phyloP scores from a whole-genome alignment of 352 stramenopile genomes.

The Thraustochytrium sp. region DNA sequence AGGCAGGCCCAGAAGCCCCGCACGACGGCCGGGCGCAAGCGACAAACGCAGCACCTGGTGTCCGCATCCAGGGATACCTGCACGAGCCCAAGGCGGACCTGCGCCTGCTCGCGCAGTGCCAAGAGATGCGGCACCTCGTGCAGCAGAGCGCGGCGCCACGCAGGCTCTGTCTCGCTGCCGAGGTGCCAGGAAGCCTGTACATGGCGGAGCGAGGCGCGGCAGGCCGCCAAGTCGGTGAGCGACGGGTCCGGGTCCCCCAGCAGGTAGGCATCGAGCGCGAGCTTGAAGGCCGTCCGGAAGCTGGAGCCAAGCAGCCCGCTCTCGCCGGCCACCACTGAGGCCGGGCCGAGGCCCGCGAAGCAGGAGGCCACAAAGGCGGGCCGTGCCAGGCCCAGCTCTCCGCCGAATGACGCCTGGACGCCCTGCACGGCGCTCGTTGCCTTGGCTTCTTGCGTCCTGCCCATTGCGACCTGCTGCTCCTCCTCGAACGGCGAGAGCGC shows the following conservation, averaged over 20 bases:
- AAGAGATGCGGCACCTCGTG: background rate
- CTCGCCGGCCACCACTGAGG: too few relatives aligned
- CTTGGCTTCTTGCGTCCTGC: too few relatives aligned
- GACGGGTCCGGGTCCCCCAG: constrained; percentile 11
- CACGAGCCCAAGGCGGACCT: background rate
- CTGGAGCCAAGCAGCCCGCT: background rate
- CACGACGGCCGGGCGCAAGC: background rate
- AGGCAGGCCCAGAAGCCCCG: constrained; percentile 16
- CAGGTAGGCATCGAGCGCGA: background rate
- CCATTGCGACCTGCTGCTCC: too few relatives aligned
- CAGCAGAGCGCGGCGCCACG: background rate
- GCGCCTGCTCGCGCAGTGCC: background rate
- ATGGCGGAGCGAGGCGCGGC: background rate
- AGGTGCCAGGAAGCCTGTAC: background rate
- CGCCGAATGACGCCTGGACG: background rate
- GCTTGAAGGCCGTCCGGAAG: background rate
- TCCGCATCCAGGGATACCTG: constrained; percentile 2
- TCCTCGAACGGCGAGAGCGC: too few relatives aligned
- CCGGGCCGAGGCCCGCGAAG: background rate
- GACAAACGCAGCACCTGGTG: background rate
- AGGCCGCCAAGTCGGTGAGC: background rate
- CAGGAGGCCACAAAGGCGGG: background rate
- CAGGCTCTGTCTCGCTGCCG: background rate
- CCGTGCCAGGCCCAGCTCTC: background rate
- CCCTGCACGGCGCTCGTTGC: background rate